Base-by-base conservation (phyloP, 768 basidiomycete genomes). In the Tricholoma matsutake region DNA sequence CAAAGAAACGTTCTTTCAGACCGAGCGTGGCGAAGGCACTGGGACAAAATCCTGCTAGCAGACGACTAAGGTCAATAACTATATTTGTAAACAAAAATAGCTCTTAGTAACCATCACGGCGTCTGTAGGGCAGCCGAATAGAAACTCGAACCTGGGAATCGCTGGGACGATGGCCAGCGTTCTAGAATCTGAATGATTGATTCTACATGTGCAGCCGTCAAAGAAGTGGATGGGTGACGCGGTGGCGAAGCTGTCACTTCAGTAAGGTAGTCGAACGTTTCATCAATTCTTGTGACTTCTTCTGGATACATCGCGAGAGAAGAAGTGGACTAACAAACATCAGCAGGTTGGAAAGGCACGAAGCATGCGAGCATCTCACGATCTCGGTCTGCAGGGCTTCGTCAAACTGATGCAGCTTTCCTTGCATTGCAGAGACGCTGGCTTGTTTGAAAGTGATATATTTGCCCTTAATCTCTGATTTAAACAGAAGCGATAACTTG, bases 41-140 rank as follows among this genome's bases (percentile, higher is more conserved):
- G 0, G 87, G 83, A 54, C 81, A 83, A 69, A 82, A 88, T 2
- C 84, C 90, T 18, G 86, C 78, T 14, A 96, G 72, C 39, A 96
- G 78, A 41, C 97, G 87, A 56, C 85, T 80, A 11, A 98, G 82
- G 68, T 98, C 96, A 68, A 98, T 85, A 11, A 96, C 93, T 94
- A 64, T 10, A 64, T 10, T 32, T 49, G 18, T 45, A 22, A 20
- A 10, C 9, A 20, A 10, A 20, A 45, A 14, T 18, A 11, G 13
- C 54, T 10, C n/a, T 49, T 57, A 35, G 57, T 25, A 5, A 31
- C 18, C 6, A 62, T 28, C 16, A 11, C 22, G 22, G 53, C 53
- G 28, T 22, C 37, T 52, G 11, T 13, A 53, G 11, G 39, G 55
- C 58, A 59, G 56, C 55, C 10, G 29, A 39, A 53, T 60, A 22